phyloP scores from a whole-genome alignment of 805 yeast genomes.

The Lipomyces orientalis region DNA sequence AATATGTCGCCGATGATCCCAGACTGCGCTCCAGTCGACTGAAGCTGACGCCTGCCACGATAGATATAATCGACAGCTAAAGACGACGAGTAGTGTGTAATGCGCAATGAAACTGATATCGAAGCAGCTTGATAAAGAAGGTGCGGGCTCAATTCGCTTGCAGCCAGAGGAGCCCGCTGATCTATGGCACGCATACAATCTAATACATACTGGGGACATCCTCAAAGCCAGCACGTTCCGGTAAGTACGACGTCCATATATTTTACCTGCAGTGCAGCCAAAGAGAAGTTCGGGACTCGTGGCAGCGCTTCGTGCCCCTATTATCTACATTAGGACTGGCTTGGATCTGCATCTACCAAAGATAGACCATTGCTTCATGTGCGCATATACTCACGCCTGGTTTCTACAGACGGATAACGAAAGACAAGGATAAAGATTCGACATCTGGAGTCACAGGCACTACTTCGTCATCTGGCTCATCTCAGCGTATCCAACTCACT shows the following conservation, averaged over 20 bases:
- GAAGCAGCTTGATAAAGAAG: conserved; percentile 60
- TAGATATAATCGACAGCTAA: not conserved
- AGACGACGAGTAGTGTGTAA: not conserved
- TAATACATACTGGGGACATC: conserved; percentile 77
- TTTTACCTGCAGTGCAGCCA: conserved; percentile 6
- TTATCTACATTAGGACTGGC: not conserved
- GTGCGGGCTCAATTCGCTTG: conserved; percentile 67
- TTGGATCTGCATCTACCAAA: not conserved
- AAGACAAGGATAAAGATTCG: conserved; percentile 12
- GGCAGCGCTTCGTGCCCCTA: not conserved
- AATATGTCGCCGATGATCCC: not conserved
- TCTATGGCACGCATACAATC: conserved; percentile 83
- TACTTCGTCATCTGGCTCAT: conserved; percentile 45
- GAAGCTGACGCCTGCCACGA: not conserved
- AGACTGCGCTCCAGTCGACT: not conserved
- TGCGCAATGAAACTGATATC: conserved; percentile 61
- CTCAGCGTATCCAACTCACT: conserved; percentile 63
- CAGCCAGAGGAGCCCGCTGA: conserved; percentile 90
- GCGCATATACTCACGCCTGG: not conserved
- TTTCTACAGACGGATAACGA: conserved; percentile 29
- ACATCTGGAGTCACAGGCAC: conserved; percentile 30
- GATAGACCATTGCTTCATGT: not conserved
- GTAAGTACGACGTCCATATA: conserved; percentile 54
- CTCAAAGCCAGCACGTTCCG: conserved; percentile 71
- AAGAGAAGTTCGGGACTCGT: not conserved